Conservation (phyloP, 768 basidiomycete species). For the Pleurotus platypus region DNA sequence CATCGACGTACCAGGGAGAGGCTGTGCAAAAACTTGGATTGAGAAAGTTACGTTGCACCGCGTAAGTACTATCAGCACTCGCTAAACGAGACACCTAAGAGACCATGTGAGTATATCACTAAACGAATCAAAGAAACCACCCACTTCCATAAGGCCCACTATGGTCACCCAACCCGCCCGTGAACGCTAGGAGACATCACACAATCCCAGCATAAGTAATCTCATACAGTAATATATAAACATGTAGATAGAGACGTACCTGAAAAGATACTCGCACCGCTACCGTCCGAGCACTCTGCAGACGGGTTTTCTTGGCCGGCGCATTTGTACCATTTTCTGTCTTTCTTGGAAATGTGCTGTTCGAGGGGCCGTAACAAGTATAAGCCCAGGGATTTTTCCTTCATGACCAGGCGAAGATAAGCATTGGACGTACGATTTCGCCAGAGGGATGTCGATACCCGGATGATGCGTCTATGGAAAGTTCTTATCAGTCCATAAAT, state of each 20-base stretch:
- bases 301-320: no score
- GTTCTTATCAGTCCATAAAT: background rate
- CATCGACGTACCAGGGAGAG: no score
- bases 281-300: no score
- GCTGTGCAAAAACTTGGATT: no score
- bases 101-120: background rate
- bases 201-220: background rate
- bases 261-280: no score
- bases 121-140: background rate
- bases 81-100: background rate
- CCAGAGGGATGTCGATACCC: constrained; percentile 44
- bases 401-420: background rate
- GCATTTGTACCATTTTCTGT: no score
- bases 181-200: background rate
- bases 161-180: background rate
- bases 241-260: background rate
- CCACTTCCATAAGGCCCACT: background rate
- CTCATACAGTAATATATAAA: background rate
- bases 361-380: background rate
- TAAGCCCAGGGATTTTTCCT: background rate
- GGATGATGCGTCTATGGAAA: constrained; percentile 20
- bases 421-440: constrained; percentile 24
- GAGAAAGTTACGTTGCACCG: background rate
- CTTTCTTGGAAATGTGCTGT: background rate
- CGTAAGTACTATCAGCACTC: background rate